Percentiles rank a stretch among this genome's conserved stretches.
phyloP scores from a whole-genome alignment of 768 basidiomycete species.

The Calocybe cyanea region DNA sequence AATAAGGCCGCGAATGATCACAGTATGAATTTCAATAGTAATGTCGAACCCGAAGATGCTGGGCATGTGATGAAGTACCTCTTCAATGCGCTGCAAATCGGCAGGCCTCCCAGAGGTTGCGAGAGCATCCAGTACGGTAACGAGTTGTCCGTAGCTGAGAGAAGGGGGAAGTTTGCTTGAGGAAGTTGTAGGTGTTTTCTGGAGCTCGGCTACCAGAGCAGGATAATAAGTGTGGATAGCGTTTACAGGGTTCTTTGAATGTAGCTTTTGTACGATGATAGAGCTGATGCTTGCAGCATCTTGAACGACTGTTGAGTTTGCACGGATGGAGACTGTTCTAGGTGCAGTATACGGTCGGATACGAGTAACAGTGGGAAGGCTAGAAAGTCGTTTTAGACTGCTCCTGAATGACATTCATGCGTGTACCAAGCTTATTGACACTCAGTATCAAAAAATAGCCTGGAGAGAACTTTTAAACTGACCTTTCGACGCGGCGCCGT shows the following conservation, averaged over 20 bases:
- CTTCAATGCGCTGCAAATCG: slow-evolving; percentile 52
- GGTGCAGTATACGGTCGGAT: slow-evolving; percentile 5
- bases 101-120: slow-evolving; percentile 47
- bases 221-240: slow-evolving; percentile 36
- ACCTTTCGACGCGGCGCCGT: not conserved
- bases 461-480: not conserved
- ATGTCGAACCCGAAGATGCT: slow-evolving; percentile 42
- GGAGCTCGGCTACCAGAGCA: slow-evolving; percentile 20
- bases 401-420: slow-evolving; percentile 66
- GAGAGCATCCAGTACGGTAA: slow-evolving; percentile 40
- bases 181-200: slow-evolving; percentile 10
- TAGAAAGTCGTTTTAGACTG: slow-evolving; percentile 34
- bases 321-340: slow-evolving; percentile 15
- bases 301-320: slow-evolving; percentile 9
- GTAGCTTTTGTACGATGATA: slow-evolving; percentile 21
- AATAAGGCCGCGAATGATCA: slow-evolving; percentile 46
- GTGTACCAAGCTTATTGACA: slow-evolving; percentile 23
- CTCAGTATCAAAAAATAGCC: no score
- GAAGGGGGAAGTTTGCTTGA: slow-evolving; percentile 21
- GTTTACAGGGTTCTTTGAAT: slow-evolving; percentile 20
- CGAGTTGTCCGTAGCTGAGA: slow-evolving; percentile 29
- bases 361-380: slow-evolving; percentile 15
- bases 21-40: slow-evolving; percentile 43
- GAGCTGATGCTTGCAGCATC: slow-evolving; percentile 10
- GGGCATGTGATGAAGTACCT: slow-evolving; percentile 47